Conservation (phyloP, 768 basidiomycete species). For the Pholiota molesta region DNA sequence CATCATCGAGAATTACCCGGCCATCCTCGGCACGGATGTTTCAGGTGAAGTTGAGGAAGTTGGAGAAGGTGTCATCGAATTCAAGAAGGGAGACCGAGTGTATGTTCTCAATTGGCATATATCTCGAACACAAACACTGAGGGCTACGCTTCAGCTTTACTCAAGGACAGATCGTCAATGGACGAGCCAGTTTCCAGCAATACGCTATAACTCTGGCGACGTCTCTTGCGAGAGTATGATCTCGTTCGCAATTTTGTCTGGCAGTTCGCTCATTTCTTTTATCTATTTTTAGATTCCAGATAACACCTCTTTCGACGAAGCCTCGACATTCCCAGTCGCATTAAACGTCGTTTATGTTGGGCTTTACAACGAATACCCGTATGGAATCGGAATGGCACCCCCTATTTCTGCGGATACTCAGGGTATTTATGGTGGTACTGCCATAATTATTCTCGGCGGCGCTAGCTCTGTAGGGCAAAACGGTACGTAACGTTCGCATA, state of each 20-base stretch:
- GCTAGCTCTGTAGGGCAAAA: slow-evolving; percentile 53
- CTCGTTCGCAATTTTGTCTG: no score
- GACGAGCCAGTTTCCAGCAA: slow-evolving; percentile 46
- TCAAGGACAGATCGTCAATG: slow-evolving; percentile 41
- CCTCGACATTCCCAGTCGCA: slow-evolving; percentile 49
- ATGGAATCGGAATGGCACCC: slow-evolving; percentile 43
- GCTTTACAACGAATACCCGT: slow-evolving; percentile 40
- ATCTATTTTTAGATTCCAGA: slow-evolving; percentile 42
- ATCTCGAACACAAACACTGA: neutral
- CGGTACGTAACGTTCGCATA: slow-evolving; percentile 28
- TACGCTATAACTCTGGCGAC: slow-evolving; percentile 28
- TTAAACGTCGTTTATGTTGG: slow-evolving; percentile 54
- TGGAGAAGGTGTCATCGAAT: slow-evolving; percentile 16
- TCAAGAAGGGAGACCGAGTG: slow-evolving; percentile 21
- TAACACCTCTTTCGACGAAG: slow-evolving; percentile 49
- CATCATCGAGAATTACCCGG: slow-evolving; percentile 15
- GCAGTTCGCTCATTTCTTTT: neutral
- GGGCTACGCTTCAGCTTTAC: neutral
- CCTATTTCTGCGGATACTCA: slow-evolving; percentile 38
- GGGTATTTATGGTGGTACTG: slow-evolving; percentile 42
- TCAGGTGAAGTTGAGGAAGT: slow-evolving; percentile 20
- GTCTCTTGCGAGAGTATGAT: slow-evolving; percentile 14
- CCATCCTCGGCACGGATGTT: slow-evolving; percentile 16
- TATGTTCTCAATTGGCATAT: neutral
- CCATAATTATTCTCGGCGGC: slow-evolving; percentile 52